These are phyloP conservation scores for Porpolomopsis calyptriformis DNA, from an alignment of 768 basidiomycete genomes.

Conservation along the genomic window DNA sequence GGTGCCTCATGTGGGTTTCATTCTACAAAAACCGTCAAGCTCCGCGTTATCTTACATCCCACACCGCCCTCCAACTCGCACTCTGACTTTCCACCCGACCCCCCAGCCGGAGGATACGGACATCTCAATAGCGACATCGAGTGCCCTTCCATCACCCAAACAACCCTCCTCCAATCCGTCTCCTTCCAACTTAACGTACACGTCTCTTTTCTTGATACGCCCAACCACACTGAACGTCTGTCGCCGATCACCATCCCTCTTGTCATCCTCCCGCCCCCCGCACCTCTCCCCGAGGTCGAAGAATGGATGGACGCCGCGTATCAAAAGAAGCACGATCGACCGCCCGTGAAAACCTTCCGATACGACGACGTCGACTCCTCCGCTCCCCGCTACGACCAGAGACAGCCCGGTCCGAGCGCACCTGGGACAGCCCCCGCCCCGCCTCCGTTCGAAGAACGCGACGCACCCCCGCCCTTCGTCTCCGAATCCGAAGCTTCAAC, in stretches of 20 bases:
- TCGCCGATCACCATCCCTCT: constrained; percentile 60
- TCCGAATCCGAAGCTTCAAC: constrained; percentile 43
- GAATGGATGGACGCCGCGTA: constrained; percentile 63
- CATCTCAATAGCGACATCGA: constrained; percentile 49
- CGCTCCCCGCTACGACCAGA: constrained; percentile 57
- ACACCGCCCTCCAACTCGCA: constrained; percentile 41
- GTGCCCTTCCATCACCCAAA: constrained; percentile 69
- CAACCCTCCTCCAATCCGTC: constrained; percentile 74
- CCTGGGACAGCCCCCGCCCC: constrained; percentile 54
- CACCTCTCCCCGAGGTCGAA: constrained; percentile 73
- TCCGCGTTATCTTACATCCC: constrained; percentile 75
- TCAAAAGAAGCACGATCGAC: constrained; percentile 80
- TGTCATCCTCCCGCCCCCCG: constrained; percentile 59
- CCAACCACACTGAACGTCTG: constrained; percentile 55
- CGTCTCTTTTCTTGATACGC: constrained; percentile 67
- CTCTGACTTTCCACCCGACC: constrained; percentile 32
- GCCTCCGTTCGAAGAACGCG: constrained; percentile 78
- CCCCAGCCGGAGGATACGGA: constrained; percentile 33
- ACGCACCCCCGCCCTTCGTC: constrained; percentile 69
- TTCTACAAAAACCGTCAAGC: constrained; percentile 55
- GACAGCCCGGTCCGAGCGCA: constrained; percentile 69
- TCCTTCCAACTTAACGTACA: constrained; percentile 66
- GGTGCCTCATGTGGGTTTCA: constrained; percentile 92
- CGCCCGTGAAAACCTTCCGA: constrained; percentile 60
- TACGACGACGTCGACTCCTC: constrained; percentile 52